These are phyloP conservation scores for Papiliotrema nemorosa DNA, from an alignment of 1,284 basidiomycete genomes.

Conservation along the genomic window DNA sequence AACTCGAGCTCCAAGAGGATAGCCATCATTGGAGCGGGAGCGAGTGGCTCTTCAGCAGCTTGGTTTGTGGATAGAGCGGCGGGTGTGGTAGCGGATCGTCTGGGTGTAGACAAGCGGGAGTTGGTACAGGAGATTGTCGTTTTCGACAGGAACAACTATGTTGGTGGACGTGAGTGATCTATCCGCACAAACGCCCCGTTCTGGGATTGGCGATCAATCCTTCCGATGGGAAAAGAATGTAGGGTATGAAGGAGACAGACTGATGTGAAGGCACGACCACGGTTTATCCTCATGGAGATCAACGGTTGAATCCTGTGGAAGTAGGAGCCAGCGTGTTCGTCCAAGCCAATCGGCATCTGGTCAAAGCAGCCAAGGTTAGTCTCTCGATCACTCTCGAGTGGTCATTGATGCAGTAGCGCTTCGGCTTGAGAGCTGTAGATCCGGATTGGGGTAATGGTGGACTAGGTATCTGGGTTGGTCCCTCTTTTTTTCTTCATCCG, in stretches of 20 bases:
- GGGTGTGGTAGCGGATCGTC: conserved; percentile 63
- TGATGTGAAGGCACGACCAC: conserved; percentile 59
- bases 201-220: background rate
- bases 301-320: conserved; percentile 61
- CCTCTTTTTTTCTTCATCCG: background rate
- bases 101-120: conserved; percentile 53
- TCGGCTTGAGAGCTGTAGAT: conserved; percentile 63
- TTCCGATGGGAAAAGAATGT: background rate
- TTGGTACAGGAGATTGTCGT: conserved; percentile 67
- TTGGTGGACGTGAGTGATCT: conserved; percentile 76
- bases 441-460: conserved; percentile 51
- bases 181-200: background rate
- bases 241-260: background rate
- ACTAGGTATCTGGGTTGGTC: conserved; percentile 37
- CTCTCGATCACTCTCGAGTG: conserved; percentile 58
- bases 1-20: conserved; percentile 47
- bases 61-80: conserved; percentile 66
- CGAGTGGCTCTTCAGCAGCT: conserved; percentile 77
- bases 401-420: conserved; percentile 52
- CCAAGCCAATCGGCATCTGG: conserved; percentile 71
- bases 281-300: conserved; percentile 72
- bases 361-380: conserved; percentile 74
- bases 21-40: conserved; percentile 84
- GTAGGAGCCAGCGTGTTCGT: conserved; percentile 90
- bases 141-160: conserved; percentile 68